Evolutionary conservation across 1,284 basidiomycete species (phyloP).

Genomic region (Sparassis latifolia): DNA sequence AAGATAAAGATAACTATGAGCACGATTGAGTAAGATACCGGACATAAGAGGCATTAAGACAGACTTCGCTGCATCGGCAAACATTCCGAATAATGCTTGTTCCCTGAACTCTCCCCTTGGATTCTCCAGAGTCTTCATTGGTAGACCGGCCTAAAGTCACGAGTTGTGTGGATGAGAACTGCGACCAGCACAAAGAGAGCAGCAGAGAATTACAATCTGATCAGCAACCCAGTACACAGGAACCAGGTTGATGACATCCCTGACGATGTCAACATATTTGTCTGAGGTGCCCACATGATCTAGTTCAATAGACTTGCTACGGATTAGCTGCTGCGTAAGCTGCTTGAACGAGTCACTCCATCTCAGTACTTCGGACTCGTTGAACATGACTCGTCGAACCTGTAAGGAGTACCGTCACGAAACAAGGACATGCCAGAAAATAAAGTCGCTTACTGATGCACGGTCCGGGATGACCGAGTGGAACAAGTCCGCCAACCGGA

Average conservation of each 20-base stretch:
- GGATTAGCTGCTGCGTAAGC: conserved; percentile 33
- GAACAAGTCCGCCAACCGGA: too few species aligned
- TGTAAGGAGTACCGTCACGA: conserved; percentile 23
- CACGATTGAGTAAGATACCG: neutral
- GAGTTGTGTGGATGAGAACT: neutral
- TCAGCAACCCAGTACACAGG: conserved; percentile 63
- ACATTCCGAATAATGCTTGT: conserved; percentile 41
- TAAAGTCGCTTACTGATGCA: neutral
- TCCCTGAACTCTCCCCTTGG: conserved; percentile 43
- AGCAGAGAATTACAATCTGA: conserved; percentile 42
- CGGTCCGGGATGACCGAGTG: conserved; percentile 2
- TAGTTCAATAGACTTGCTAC: conserved; percentile 27
- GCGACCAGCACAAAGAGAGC: neutral
- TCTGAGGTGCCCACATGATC: conserved; percentile 25
- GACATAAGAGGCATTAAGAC: conserved; percentile 12
- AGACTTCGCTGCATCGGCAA: conserved; percentile 50
- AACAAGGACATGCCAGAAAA: neutral
- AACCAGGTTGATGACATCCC: conserved; percentile 63
- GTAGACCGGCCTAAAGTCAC: conserved; percentile 44
- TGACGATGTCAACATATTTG: conserved; percentile 58
- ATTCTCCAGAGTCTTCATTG: conserved; percentile 48
- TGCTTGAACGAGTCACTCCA: conserved; percentile 31
- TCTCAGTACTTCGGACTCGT: conserved; percentile 12
- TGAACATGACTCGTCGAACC: conserved; percentile 19
- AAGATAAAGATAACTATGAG: conserved; percentile 55